Conservation (phyloP, 2,329 filamentous ascomycete genomes). For the Simplicillium sp. region DNA sequence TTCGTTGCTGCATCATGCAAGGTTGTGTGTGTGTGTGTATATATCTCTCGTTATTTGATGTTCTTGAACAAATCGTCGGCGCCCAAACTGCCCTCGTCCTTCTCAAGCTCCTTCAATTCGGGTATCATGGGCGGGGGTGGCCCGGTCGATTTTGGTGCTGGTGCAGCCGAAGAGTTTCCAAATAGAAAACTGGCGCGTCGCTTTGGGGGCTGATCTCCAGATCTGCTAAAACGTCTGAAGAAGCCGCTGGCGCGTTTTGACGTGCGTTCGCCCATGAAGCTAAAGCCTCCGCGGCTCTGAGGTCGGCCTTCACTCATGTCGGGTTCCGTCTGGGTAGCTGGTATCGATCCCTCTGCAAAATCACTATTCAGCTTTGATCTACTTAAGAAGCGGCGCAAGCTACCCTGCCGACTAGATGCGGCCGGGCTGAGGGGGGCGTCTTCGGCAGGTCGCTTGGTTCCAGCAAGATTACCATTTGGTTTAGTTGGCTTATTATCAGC, state of each 20-base stretch:
- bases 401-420: slow-evolving; percentile 41
- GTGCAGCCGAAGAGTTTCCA: slow-evolving; percentile 19
- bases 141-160: slow-evolving; percentile 26
- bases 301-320: slow-evolving; percentile 30
- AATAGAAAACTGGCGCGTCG: slow-evolving; percentile 34
- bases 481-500: slow-evolving; percentile 6
- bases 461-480: slow-evolving; percentile 33
- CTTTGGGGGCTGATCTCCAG: slow-evolving; percentile 20
- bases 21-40: slow-evolving; percentile 4
- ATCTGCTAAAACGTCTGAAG: slow-evolving; percentile 42
- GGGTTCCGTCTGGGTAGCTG: slow-evolving; percentile 23
- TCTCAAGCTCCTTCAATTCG: slow-evolving; percentile 42
- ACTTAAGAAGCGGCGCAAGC: slow-evolving; percentile 49
- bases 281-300: slow-evolving; percentile 38
- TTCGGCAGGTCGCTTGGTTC: slow-evolving; percentile 40
- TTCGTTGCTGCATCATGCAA: slow-evolving; percentile 1
- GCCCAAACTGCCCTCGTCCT: slow-evolving; percentile 36
- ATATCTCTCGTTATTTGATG: slow-evolving; percentile 35
- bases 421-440: slow-evolving; percentile 43
- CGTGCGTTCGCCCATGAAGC: slow-evolving; percentile 42
- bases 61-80: slow-evolving; percentile 45
- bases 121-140: slow-evolving; percentile 54
- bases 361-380: slow-evolving; percentile 43
- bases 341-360: slow-evolving; percentile 39
- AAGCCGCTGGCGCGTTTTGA: slow-evolving; percentile 47